Conservation (phyloP, 2,329 filamentous ascomycete species). For the Colletotrichum musae region DNA sequence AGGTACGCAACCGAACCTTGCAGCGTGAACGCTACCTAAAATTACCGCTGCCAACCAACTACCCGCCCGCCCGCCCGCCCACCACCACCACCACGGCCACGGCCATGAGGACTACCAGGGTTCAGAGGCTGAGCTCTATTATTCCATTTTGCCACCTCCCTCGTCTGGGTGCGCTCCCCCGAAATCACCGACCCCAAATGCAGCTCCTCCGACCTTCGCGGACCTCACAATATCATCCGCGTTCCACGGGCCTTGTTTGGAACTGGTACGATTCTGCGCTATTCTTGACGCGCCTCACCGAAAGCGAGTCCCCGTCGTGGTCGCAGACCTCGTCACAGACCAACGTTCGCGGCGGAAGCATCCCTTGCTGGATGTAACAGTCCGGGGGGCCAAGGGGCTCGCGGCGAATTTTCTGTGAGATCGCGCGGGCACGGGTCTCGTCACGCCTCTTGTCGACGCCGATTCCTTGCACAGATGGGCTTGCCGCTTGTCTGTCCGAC, state of each 20-base stretch:
- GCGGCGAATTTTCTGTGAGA: slow-evolving; percentile 42
- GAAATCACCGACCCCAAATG: neutral
- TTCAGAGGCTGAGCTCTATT: slow-evolving; percentile 12
- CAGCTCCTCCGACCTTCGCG: slow-evolving; percentile 9
- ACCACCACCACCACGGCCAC: neutral
- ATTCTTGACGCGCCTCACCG: slow-evolving; percentile 33
- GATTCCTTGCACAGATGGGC: slow-evolving; percentile 37
- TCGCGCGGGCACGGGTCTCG: slow-evolving; percentile 37
- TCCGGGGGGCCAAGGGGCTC: slow-evolving; percentile 34
- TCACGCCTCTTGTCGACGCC: slow-evolving; percentile 33
- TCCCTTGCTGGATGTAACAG: slow-evolving; percentile 40
- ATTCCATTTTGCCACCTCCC: neutral
- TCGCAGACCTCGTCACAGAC: slow-evolving; percentile 39
- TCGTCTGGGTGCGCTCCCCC: neutral
- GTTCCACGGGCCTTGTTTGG: slow-evolving; percentile 12
- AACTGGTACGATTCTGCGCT: slow-evolving; percentile 28
- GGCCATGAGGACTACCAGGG: neutral
- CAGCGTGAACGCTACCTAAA: slow-evolving; percentile 27
- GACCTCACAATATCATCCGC: neutral
- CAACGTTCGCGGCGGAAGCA: slow-evolving; percentile 36
- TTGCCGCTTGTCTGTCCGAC: slow-evolving; percentile 37
- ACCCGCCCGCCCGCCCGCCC: slow-evolving; percentile 14
- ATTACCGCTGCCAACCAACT: slow-evolving; percentile 31
- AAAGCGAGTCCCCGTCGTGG: slow-evolving; percentile 24
- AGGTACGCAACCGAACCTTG: slow-evolving; percentile 24